phyloP scores from a whole-genome alignment of 2,329 filamentous ascomycete species.

The Exophiala phaeomuriformis region DNA sequence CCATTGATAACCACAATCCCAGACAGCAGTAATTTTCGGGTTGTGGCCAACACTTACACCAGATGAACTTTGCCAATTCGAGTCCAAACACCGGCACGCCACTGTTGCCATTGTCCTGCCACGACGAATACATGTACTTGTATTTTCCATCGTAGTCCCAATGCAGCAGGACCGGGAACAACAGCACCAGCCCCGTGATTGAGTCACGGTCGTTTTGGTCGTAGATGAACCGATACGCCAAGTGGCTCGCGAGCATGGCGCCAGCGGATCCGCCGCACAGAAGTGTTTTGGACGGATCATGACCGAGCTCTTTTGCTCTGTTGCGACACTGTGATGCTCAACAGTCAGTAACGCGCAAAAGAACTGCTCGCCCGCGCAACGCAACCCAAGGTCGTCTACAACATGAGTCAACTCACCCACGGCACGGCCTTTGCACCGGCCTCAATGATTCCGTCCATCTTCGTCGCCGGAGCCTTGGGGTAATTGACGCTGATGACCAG shows the following conservation, averaged over 20 bases:
- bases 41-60: slow-evolving; percentile 14
- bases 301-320: slow-evolving; percentile 13
- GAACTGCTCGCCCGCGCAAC: no score
- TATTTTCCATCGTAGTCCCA: slow-evolving; percentile 22
- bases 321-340: slow-evolving; percentile 7
- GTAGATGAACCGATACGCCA: slow-evolving; percentile 20
- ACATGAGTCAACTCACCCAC: slow-evolving; percentile 9
- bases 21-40: not conserved
- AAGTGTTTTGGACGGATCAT: slow-evolving; percentile 19
- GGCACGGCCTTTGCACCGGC: slow-evolving; percentile 11
- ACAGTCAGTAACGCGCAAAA: not conserved
- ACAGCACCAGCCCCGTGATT: slow-evolving; percentile 15
- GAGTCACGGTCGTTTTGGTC: slow-evolving; percentile 13
- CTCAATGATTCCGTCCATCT: slow-evolving; percentile 21
- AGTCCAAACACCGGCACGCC: slow-evolving; percentile 15
- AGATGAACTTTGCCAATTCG: slow-evolving; percentile 20
- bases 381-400: no score
- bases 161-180: slow-evolving; percentile 18
- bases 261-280: slow-evolving; percentile 21
- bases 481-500: slow-evolving; percentile 34
- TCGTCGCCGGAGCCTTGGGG: slow-evolving; percentile 20
- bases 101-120: slow-evolving; percentile 19
- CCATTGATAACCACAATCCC: not conserved
- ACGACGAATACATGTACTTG: slow-evolving; percentile 17
- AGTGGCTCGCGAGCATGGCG: slow-evolving; percentile 16